Conservation (phyloP, 2,329 filamentous ascomycete species). For the Trichothecium sympodiale region DNA sequence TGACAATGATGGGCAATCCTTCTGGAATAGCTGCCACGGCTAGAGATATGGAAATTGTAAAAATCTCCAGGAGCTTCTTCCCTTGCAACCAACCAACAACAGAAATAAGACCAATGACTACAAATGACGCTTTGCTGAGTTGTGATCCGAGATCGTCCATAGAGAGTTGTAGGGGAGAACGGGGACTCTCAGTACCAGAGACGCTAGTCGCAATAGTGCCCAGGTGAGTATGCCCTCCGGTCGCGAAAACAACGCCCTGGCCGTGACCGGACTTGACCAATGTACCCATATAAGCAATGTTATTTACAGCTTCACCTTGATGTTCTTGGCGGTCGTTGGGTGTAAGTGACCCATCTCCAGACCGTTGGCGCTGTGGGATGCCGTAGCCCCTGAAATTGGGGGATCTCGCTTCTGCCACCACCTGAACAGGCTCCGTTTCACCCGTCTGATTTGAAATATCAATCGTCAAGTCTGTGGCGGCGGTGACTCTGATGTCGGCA, state of each 20-base stretch:
- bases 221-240: constrained; percentile 87
- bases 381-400: constrained; percentile 16
- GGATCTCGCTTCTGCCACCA: constrained; percentile 52
- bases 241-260: constrained; percentile 94
- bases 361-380: constrained; percentile 20
- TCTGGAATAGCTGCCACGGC: constrained; percentile 95
- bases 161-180: constrained; percentile 85
- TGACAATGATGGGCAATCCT: constrained; percentile 95
- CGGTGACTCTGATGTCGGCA: constrained; percentile 88
- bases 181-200: constrained; percentile 87
- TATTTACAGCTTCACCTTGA: constrained; percentile 59
- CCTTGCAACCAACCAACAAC: constrained; percentile 84
- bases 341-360: constrained; percentile 21
- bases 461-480: constrained; percentile 80
- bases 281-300: constrained; percentile 98
- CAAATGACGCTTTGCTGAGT: constrained; percentile 92
- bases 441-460: constrained; percentile 96
- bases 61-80: constrained; percentile 83
- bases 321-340: constrained; percentile 48
- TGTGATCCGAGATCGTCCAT: constrained; percentile 98
- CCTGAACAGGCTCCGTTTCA: constrained; percentile 85
- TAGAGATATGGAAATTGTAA: constrained; percentile 92
- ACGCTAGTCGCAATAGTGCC: constrained; percentile 91
- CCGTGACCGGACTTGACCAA: constrained; percentile 90
- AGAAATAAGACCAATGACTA: constrained; percentile 86